Percentiles rank a stretch among this genome's conserved stretches.
Evolutionary conservation across 805 yeast genomes (phyloP).

Genomic region (Candida arabinofermentans): DNA sequence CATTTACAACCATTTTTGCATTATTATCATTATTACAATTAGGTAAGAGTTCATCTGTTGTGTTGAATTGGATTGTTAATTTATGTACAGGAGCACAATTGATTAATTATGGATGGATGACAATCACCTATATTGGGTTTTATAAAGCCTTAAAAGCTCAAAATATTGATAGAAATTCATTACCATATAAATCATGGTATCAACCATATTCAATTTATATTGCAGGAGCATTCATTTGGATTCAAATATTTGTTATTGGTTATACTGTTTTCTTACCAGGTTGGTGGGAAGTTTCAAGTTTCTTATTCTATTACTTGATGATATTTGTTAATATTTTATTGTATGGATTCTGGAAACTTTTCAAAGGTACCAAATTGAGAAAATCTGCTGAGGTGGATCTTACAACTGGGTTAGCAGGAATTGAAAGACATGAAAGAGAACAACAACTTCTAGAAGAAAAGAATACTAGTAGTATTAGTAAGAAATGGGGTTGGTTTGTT

Average conservation of each 20-base stretch:
- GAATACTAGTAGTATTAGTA: too few relatives aligned
- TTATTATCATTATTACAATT: conserved; percentile 56
- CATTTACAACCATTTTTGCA: conserved; percentile 50
- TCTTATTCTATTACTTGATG: conserved; percentile 37
- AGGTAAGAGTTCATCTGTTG: conserved; percentile 29
- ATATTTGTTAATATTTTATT: conserved; percentile 35
- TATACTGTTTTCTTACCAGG: conserved; percentile 31
- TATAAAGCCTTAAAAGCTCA: conserved; percentile 38
- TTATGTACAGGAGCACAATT: conserved; percentile 44
- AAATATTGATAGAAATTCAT: conserved; percentile 33
- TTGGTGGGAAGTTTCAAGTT: conserved; percentile 32
- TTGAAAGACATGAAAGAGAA: conserved; percentile 33
- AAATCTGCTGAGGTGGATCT: conserved; percentile 35
- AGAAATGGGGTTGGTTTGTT: too few relatives aligned
- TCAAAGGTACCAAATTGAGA: conserved; percentile 34
- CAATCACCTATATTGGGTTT: conserved; percentile 38
- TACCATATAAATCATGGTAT: conserved; percentile 39
- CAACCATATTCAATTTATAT: conserved; percentile 27
- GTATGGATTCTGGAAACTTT: conserved; percentile 33
- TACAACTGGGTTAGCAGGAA: conserved; percentile 34
- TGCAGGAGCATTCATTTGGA: conserved; percentile 27
- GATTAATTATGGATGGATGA: conserved; percentile 42
- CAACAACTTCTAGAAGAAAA: too few relatives aligned
- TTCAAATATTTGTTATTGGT: conserved; percentile 34
- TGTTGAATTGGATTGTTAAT: conserved; percentile 40